Evolutionary conservation across 768 basidiomycete genomes (phyloP).

Genomic region (Lactifluus volemus): DNA sequence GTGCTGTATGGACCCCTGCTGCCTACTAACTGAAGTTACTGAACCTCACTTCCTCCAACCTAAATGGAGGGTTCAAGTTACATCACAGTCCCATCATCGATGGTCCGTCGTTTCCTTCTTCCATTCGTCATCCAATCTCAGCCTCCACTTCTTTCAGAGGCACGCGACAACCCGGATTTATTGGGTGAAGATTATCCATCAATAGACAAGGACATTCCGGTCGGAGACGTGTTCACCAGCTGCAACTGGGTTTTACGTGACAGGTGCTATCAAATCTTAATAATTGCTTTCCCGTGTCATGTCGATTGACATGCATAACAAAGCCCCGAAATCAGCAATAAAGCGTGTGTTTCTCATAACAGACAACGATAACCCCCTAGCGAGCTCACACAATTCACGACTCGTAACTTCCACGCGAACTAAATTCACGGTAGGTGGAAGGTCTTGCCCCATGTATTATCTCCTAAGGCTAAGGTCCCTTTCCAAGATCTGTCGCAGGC

Average conservation of each 20-base stretch:
- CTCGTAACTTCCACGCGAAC: slow-evolving; percentile 62
- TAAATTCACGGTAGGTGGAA: slow-evolving; percentile 49
- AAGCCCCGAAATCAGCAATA: slow-evolving; percentile 80
- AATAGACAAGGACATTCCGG: slow-evolving; percentile 49
- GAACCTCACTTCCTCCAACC: too few species aligned
- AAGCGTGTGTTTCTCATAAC: slow-evolving; percentile 93
- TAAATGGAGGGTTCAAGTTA: too few species aligned
- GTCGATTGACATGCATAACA: slow-evolving; percentile 24
- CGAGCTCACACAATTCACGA: slow-evolving; percentile 46
- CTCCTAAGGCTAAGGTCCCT: not conserved
- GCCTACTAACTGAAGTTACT: too few species aligned
- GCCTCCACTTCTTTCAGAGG: too few species aligned
- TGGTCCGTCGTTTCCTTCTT: too few species aligned
- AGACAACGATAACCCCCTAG: slow-evolving; percentile 73
- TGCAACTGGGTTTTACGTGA: slow-evolving; percentile 87
- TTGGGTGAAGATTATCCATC: slow-evolving; percentile 59
- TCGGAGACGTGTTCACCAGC: slow-evolving; percentile 86
- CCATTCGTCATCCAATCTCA: too few species aligned
- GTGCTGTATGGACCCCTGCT: too few species aligned
- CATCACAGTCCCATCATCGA: too few species aligned
- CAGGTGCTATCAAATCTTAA: slow-evolving; percentile 44
- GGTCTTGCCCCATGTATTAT: not conserved
- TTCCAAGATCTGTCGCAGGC: slow-evolving; percentile 71
- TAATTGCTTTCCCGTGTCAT: not conserved
- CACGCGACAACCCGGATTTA: slow-evolving; percentile 51